phyloP scores from a whole-genome alignment of 768 basidiomycete species.

The Obba rivulosa region DNA sequence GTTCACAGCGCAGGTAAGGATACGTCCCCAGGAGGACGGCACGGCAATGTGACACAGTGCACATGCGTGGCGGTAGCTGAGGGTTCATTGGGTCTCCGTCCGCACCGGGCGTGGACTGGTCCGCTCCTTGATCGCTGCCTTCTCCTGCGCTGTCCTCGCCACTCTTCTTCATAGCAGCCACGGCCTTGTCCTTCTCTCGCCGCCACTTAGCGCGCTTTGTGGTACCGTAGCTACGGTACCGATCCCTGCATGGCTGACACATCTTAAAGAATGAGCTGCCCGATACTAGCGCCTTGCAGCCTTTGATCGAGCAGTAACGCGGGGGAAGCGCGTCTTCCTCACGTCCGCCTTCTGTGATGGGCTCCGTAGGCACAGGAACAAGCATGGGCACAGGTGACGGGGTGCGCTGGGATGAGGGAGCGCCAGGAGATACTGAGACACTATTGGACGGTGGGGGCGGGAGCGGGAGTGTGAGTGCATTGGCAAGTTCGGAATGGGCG shows the following conservation, averaged over 20 bases:
- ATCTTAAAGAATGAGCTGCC: slow-evolving; percentile 27
- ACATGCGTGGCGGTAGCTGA: slow-evolving; percentile 39
- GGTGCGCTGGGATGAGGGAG: background rate
- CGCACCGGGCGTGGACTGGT: background rate
- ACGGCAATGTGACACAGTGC: slow-evolving; percentile 54
- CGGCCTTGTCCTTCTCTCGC: slow-evolving; percentile 36
- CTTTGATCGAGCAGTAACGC: slow-evolving; percentile 49
- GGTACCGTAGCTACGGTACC: slow-evolving; percentile 47
- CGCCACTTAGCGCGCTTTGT: slow-evolving; percentile 54
- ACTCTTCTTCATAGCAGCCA: slow-evolving; percentile 35
- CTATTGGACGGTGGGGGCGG: background rate
- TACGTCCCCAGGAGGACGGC: slow-evolving; percentile 42
- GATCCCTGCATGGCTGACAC: slow-evolving; percentile 34
- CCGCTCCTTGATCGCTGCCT: background rate
- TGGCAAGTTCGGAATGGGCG: slow-evolving; percentile 39
- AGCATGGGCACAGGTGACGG: background rate
- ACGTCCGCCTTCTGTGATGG: background rate
- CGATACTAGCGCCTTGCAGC: slow-evolving; percentile 43
- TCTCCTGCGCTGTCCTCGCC: slow-evolving; percentile 27
- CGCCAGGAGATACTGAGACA: background rate
- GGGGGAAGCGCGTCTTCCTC: slow-evolving; percentile 12
- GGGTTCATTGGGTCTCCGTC: slow-evolving; percentile 11
- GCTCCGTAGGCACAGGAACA: background rate
- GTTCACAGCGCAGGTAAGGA: slow-evolving; percentile 49
- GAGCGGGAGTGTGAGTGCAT: slow-evolving; percentile 34